Conservation (phyloP, 805 yeast species). For the Starmerella tilneyi region DNA sequence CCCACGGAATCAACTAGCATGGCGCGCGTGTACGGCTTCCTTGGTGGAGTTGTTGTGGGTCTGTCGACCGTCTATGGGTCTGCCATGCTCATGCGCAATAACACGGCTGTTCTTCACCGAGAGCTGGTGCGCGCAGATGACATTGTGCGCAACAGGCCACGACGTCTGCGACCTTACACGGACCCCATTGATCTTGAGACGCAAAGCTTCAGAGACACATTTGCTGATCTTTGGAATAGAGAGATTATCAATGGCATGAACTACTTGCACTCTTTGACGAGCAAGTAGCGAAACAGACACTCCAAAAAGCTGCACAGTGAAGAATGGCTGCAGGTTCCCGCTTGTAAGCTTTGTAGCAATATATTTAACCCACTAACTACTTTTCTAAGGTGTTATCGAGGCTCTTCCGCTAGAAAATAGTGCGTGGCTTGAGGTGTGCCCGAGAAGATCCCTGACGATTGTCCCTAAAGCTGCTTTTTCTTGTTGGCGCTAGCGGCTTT, state of each 20-base stretch:
- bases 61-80: conserved; percentile 50
- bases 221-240: conserved; percentile 70
- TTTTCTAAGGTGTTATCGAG: too few species aligned
- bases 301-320: too few species aligned
- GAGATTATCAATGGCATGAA: conserved; percentile 55
- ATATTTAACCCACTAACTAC: not conserved
- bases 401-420: too few species aligned
- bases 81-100: conserved; percentile 43
- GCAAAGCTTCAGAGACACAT: conserved; percentile 47
- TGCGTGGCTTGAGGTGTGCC: too few species aligned
- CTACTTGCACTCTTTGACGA: conserved; percentile 40
- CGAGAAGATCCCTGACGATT: too few species aligned
- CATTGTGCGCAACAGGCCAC: conserved; percentile 45
- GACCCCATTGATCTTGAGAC: conserved; percentile 39
- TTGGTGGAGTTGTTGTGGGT: conserved; percentile 57
- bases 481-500: not conserved
- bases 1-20: conserved; percentile 22
- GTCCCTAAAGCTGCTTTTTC: too few species aligned
- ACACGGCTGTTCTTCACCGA: conserved; percentile 39
- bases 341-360: too few species aligned
- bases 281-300: conserved; percentile 3
- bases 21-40: conserved; percentile 46
- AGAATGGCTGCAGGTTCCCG: too few species aligned
- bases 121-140: conserved; percentile 42
- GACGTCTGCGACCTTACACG: conserved; percentile 38